These are phyloP conservation scores for Melanopsichium pennsylvanicum DNA, from an alignment of 1,284 basidiomycete species.

Conservation along the genomic window DNA sequence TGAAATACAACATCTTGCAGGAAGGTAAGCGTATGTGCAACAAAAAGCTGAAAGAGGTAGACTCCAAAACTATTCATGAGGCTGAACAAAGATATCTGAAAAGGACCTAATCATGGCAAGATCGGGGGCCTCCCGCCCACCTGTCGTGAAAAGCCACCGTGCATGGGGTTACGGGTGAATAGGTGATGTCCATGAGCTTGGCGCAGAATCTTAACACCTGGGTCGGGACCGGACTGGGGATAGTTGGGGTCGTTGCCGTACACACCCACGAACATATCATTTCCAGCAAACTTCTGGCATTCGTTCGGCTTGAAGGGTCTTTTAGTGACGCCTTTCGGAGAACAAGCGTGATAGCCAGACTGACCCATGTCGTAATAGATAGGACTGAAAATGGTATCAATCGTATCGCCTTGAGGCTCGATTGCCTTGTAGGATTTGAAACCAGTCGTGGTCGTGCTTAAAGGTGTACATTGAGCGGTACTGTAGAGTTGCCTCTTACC, in stretches of 20 bases:
- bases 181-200: background rate
- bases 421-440: conserved; percentile 34
- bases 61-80: no score
- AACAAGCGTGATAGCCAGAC: conserved; percentile 19
- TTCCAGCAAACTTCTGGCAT: conserved; percentile 20
- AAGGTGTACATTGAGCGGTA: conserved; percentile 21
- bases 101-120: no score
- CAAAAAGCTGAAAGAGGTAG: no score
- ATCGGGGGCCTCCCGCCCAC: no score
- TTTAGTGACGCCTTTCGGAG: background rate
- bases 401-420: background rate
- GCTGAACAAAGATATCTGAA: no score
- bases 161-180: conserved; percentile 1
- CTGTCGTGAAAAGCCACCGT: no score
- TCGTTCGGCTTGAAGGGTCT: conserved; percentile 6
- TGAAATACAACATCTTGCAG: no score
- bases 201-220: conserved; percentile 8
- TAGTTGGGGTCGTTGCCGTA: conserved; percentile 16
- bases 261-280: conserved; percentile 23
- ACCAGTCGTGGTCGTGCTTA: conserved; percentile 1
- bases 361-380: conserved; percentile 16
- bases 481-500: conserved; percentile 23
- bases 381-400: conserved; percentile 27
- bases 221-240: conserved; percentile 6
- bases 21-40: no score